phyloP scores from a whole-genome alignment of 106 monocot species.

The Allium sativum region DNA sequence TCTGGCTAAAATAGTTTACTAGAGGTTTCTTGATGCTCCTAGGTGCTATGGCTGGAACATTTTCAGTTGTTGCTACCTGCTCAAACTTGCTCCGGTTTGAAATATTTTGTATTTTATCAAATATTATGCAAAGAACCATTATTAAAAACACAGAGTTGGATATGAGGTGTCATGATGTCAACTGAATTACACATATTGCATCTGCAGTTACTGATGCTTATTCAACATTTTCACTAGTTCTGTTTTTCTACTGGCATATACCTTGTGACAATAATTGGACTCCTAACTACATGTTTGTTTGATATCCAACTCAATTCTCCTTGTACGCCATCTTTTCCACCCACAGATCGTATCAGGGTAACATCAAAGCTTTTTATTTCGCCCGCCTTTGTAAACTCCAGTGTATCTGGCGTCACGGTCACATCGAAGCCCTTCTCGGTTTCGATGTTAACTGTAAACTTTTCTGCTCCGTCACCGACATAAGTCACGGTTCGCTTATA shows the following conservation, averaged over 20 bases:
- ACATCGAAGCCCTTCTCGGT: conserved; percentile 6
- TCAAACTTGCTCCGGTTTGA: too few relatives aligned
- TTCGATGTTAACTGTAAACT: conserved; percentile 6
- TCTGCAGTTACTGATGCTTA: too few relatives aligned
- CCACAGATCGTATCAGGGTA: neutral
- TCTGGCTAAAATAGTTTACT: too few relatives aligned
- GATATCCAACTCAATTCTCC: conserved; percentile 15
- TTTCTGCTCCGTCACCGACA: conserved; percentile 4
- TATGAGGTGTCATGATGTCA: too few relatives aligned
- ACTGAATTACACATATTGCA: too few relatives aligned
- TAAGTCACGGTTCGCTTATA: conserved; percentile 27
- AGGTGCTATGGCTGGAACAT: too few relatives aligned
- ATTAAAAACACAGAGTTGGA: too few relatives aligned
- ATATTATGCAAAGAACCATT: too few relatives aligned
- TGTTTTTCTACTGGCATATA: neutral
- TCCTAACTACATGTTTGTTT: conserved; percentile 11
- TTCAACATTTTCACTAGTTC: too few relatives aligned
- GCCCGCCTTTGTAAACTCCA: conserved; percentile 14
- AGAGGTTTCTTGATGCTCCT: too few relatives aligned
- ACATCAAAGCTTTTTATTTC: conserved; percentile 21
- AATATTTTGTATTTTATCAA: too few relatives aligned
- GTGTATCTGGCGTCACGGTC: conserved; percentile 13
- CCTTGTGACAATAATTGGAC: conserved; percentile 8
- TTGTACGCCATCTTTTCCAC: neutral
- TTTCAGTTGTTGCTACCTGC: too few relatives aligned